These are phyloP conservation scores for Acanthamoeba royreba DNA, from an alignment of 208 protist species.

Conservation along the genomic window DNA sequence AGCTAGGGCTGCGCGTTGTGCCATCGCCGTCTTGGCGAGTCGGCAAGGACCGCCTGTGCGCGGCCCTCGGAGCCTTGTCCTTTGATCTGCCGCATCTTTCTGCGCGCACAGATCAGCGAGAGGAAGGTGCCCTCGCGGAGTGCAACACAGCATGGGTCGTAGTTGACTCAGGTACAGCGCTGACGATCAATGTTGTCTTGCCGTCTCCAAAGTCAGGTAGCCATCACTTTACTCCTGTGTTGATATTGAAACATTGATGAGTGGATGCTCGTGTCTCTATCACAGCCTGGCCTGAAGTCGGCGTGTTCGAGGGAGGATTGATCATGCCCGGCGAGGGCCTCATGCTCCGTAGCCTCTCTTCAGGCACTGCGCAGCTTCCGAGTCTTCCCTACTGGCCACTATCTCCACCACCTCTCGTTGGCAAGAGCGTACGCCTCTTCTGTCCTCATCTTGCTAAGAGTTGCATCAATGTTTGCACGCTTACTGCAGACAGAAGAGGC, in stretches of 20 bases:
- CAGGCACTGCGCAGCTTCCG: neutral
- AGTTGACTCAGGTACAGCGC: neutral
- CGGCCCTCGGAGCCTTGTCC: neutral
- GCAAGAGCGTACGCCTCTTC: neutral
- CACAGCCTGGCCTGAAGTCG: neutral
- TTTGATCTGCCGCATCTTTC: neutral
- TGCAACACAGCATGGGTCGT: neutral
- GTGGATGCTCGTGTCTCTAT: neutral
- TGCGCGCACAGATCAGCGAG: too few relatives aligned
- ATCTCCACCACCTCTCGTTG: neutral
- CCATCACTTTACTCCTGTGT: neutral
- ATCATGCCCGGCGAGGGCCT: neutral
- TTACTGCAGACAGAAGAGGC: neutral
- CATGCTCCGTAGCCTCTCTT: neutral
- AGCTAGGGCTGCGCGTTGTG: neutral
- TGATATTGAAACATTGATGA: neutral
- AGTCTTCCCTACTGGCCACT: neutral
- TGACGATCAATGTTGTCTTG: neutral
- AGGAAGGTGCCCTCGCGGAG: neutral
- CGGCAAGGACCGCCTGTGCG: neutral
- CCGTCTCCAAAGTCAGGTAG: neutral
- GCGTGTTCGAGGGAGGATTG: neutral
- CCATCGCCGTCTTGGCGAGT: neutral
- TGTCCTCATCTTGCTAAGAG: too few relatives aligned
- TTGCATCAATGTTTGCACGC: too few relatives aligned